phyloP scores from a whole-genome alignment of 164 flowering plant genomes.

The Vitis riparia region DNA sequence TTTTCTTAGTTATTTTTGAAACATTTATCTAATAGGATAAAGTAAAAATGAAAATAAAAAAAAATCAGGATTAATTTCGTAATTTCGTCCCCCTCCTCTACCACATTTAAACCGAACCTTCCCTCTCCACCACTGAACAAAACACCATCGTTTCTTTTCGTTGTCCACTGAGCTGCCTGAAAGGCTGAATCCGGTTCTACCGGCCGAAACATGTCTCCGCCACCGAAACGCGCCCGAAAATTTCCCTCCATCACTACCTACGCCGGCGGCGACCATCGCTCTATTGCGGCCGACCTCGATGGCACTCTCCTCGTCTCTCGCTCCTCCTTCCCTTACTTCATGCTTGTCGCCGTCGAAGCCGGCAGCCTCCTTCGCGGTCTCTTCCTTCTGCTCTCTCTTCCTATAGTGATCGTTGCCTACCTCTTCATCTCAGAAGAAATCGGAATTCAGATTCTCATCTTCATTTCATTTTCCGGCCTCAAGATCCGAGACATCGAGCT shows the following conservation, averaged over 20 bases:
- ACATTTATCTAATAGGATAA: too few species aligned
- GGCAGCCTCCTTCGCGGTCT: conserved; percentile 86
- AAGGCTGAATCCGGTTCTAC: neutral
- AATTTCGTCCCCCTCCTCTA: too few species aligned
- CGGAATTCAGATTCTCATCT: conserved; percentile 76
- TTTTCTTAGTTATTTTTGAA: too few species aligned
- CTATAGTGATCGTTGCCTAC: conserved; percentile 63
- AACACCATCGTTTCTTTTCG: too few species aligned
- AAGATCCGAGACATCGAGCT: conserved; percentile 84
- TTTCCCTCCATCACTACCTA: conserved; percentile 51
- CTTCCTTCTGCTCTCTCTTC: conserved; percentile 64
- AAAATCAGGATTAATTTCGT: too few species aligned
- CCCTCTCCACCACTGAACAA: too few species aligned
- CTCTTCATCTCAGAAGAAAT: conserved; percentile 69
- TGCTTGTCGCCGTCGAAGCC: conserved; percentile 91
- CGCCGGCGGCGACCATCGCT: conserved; percentile 20
- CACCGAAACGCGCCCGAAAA: neutral
- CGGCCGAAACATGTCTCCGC: conserved; percentile 6
- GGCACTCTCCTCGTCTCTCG: conserved; percentile 74
- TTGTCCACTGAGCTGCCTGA: neutral
- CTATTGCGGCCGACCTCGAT: conserved; percentile 89
- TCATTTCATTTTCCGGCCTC: conserved; percentile 69
- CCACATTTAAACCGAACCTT: too few species aligned
- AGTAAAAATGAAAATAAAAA: too few species aligned
- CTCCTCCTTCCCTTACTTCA: conserved; percentile 85